These are phyloP conservation scores for Podospora pseudocomata DNA, from an alignment of 495 filamentous ascomycete genomes.

Conservation along the genomic window DNA sequence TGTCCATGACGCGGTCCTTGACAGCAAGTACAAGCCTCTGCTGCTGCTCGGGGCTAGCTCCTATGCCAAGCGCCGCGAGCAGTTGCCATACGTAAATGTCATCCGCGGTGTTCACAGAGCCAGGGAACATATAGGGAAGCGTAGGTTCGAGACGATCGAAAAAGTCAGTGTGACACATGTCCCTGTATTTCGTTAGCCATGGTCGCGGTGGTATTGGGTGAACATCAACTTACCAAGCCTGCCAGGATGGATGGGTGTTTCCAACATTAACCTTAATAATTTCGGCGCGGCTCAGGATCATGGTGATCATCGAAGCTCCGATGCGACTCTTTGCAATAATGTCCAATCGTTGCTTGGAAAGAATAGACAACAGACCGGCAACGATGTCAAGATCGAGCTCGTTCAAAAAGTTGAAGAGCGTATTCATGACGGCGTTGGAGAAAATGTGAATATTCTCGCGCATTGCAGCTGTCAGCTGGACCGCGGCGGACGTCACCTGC, in stretches of 20 bases:
- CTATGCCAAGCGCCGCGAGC: conserved; percentile 87
- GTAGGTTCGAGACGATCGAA: conserved; percentile 84
- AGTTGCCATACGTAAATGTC: conserved; percentile 99
- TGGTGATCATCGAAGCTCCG: conserved; percentile 84
- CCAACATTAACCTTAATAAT: conserved; percentile 72
- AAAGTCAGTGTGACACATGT: conserved; percentile 68
- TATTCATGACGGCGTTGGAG: conserved; percentile 79
- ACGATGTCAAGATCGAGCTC: conserved; percentile 89
- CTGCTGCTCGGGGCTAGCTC: conserved; percentile 88
- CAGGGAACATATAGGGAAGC: conserved; percentile 80
- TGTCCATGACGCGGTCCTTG: conserved; percentile 98
- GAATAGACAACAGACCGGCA: conserved; percentile 78
- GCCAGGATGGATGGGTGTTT: conserved; percentile 64
- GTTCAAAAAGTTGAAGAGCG: conserved; percentile 79
- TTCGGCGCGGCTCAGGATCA: conserved; percentile 91
- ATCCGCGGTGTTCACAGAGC: conserved; percentile 72
- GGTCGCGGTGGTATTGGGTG: not conserved
- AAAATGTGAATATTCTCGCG: conserved; percentile 93
- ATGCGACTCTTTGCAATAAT: conserved; percentile 76
- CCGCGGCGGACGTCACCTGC: conserved; percentile 63
- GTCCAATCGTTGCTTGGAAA: conserved; percentile 77
- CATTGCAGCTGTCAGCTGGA: conserved; percentile 63
- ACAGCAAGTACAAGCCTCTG: conserved; percentile 90
- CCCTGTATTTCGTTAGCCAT: conserved; percentile 38
- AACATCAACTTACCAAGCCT: conserved; percentile 63